Percentiles rank a stretch among this genome's conserved stretches.
phyloP scores from a whole-genome alignment of 2,329 filamentous ascomycete genomes.

The Achaetomium macrosporum region DNA sequence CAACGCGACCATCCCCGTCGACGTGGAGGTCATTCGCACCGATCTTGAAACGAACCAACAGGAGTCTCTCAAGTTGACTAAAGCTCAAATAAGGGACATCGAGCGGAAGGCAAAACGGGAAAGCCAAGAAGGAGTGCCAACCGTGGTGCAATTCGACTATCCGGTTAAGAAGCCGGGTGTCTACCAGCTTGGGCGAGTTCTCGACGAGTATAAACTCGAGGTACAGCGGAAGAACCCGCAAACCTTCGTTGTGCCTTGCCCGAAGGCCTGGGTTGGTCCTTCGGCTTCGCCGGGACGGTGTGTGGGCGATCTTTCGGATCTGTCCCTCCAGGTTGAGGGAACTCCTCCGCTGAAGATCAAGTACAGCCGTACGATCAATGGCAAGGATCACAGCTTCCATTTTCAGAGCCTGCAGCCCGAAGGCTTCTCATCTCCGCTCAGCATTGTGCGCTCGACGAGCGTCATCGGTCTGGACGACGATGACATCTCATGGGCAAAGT shows the following conservation, averaged over 20 bases:
- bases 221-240: conserved; percentile 72
- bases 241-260: conserved; percentile 80
- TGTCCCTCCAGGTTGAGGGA: conserved; percentile 76
- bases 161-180: conserved; percentile 79
- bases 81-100: conserved; percentile 68
- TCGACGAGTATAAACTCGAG: conserved; percentile 92
- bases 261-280: conserved; percentile 66
- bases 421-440: conserved; percentile 73
- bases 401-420: conserved; percentile 94
- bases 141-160: conserved; percentile 64
- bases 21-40: conserved; percentile 81
- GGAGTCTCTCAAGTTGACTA: conserved; percentile 71
- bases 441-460: conserved; percentile 50
- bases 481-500: conserved; percentile 74
- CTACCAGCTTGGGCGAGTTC: conserved; percentile 76
- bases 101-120: conserved; percentile 63
- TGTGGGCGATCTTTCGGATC: conserved; percentile 78
- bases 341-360: conserved; percentile 88
- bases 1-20: conserved; percentile 84
- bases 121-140: conserved; percentile 53
- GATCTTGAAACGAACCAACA: conserved; percentile 76
- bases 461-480: conserved; percentile 54
- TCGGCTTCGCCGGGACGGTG: conserved; percentile 64
- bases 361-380: conserved; percentile 84
- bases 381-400: conserved; percentile 74